A percentile compares a stretch with the other conserved stretches of the same genome.
Conservation (phyloP, 768 basidiomycete species). For the Trametes sanguinea region DNA sequence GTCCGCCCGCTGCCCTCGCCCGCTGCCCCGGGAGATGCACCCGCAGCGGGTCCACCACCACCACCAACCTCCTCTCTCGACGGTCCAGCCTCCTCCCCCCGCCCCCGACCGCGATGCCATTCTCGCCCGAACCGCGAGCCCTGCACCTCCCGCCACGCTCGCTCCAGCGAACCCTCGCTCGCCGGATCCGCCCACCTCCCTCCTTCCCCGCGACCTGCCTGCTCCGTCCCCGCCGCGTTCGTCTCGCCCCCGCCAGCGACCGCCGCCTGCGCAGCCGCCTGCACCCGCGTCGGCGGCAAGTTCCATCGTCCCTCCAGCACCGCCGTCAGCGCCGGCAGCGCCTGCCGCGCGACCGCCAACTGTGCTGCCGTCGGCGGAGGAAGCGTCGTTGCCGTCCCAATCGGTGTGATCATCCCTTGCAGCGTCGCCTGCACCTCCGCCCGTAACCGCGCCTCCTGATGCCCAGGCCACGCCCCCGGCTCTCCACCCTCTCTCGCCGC, state of each 20-base stretch:
- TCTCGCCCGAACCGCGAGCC: background rate
- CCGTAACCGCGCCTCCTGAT: constrained; percentile 3
- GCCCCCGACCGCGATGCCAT: background rate
- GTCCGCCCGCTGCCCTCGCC: background rate
- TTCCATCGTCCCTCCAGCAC: constrained; percentile 5
- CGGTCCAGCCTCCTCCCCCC: background rate
- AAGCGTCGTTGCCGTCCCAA: no score
- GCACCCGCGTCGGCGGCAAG: background rate
- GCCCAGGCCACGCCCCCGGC: background rate
- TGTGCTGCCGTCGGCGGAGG: background rate
- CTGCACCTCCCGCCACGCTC: background rate
- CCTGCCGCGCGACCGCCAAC: constrained; percentile 2
- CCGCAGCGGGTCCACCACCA: no score
- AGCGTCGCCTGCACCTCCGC: constrained; percentile 2
- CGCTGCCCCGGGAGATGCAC: no score
- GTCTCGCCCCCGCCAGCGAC: background rate
- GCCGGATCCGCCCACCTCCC: background rate
- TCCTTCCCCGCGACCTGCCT: background rate
- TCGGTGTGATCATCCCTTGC: background rate
- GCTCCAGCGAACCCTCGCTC: background rate
- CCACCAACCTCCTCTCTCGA: background rate
- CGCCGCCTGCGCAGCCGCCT: background rate
- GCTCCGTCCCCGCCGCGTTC: background rate
- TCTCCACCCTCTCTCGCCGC: constrained; percentile 1
- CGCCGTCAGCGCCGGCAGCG: constrained; percentile 8